Percentiles rank a stretch among this genome's conserved stretches.
phyloP scores from a whole-genome alignment of 202 grass and related monocot species.

The Setaria italica region DNA sequence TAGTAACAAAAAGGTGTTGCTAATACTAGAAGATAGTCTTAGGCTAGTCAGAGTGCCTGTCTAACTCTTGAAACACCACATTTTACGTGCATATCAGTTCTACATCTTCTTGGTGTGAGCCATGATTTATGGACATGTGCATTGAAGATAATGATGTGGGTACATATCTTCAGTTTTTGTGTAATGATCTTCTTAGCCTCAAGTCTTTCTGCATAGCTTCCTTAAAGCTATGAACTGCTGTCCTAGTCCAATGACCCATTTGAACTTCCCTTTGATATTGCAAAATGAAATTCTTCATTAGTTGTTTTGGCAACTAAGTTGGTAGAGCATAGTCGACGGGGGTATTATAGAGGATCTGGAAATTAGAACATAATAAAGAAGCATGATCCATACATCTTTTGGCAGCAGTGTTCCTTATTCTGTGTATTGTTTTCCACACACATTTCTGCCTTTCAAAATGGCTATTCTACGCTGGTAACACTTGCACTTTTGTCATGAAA shows the following conservation, averaged over 20 bases:
- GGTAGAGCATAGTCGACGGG: background rate
- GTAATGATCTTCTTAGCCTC: background rate
- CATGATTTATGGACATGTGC: background rate
- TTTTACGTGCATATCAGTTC: constrained; percentile 2
- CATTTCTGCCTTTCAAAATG: constrained; percentile 17
- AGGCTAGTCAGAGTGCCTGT: background rate
- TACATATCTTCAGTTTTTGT: constrained; percentile 11
- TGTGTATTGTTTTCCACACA: background rate
- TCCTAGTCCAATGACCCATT: background rate
- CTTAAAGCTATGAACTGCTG: background rate
- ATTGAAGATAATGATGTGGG: background rate
- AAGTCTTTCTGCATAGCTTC: background rate
- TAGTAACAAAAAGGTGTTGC: background rate
- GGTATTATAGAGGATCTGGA: background rate
- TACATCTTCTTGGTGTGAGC: constrained; percentile 1
- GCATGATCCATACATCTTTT: constrained; percentile 4
- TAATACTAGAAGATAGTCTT: background rate
- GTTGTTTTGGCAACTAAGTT: constrained; percentile 5
- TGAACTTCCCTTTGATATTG: background rate
- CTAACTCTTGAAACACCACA: background rate
- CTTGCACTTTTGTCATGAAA: constrained; percentile 46
- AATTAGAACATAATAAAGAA: constrained; percentile 36
- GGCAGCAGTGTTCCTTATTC: constrained; percentile 10
- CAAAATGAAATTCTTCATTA: constrained; percentile 6
- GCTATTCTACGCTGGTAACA: constrained; percentile 43